Percentiles rank a stretch among this genome's conserved stretches.
These are phyloP conservation scores for Aspergillus pseudoviridinutans DNA, from an alignment of 2,329 filamentous ascomycete genomes.

Conservation along the genomic window DNA sequence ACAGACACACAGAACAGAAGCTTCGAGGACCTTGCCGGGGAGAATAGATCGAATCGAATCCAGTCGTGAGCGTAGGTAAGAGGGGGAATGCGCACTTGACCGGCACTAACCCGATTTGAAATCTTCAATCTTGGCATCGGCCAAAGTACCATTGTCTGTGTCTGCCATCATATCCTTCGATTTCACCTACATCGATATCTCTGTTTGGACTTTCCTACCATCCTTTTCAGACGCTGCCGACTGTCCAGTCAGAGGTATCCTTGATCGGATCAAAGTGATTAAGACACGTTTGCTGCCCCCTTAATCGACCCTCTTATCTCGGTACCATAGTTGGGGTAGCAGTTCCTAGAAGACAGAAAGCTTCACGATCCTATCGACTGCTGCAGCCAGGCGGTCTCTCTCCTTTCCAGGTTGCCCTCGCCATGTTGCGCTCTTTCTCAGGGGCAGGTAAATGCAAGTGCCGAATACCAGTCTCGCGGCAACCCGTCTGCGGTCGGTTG, in stretches of 20 bases:
- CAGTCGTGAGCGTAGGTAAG: conserved; percentile 15
- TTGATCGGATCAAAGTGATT: neutral
- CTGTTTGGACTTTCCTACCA: neutral
- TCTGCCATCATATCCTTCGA: conserved; percentile 4
- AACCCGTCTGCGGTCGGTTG: conserved; percentile 15
- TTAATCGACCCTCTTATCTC: no score
- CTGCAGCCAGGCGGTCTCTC: neutral
- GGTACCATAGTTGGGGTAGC: neutral
- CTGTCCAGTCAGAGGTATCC: neutral
- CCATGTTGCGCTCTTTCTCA: conserved; percentile 32
- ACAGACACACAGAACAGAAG: conserved; percentile 7
- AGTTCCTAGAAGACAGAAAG: neutral
- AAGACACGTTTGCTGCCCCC: neutral
- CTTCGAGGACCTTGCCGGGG: conserved; percentile 24
- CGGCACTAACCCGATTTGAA: conserved; percentile 20
- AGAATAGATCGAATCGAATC: conserved; percentile 24
- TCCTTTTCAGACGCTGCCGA: neutral
- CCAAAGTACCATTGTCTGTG: conserved; percentile 9
- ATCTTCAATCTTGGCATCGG: conserved; percentile 21
- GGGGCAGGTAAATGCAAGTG: conserved; percentile 23
- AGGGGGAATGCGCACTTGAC: conserved; percentile 25
- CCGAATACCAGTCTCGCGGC: conserved; percentile 19
- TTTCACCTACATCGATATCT: neutral
- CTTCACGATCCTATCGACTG: neutral
- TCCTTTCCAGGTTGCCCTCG: conserved; percentile 4